Conservation (phyloP, 192 early-diverging fungal species). For the Polychytrium aggregatum region DNA sequence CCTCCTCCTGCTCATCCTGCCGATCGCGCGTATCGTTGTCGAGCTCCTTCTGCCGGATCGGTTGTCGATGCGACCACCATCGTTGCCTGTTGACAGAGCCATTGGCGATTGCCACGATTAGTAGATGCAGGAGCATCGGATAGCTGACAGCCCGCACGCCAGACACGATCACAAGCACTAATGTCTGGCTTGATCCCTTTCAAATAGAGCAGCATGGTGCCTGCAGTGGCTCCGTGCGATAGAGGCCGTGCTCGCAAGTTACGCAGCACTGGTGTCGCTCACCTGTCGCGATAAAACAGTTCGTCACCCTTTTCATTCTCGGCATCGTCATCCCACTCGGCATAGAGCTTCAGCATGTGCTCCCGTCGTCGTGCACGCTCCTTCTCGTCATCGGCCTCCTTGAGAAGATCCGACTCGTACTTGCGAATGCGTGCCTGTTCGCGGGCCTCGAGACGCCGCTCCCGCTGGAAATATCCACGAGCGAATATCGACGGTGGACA, state of each 20-base stretch:
- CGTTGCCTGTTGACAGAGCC: conserved; percentile 4
- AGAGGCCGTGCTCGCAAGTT: background rate
- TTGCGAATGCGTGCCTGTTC: conserved; percentile 27
- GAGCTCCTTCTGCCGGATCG: conserved; percentile 5
- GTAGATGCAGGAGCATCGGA: no score
- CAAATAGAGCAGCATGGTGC: no score
- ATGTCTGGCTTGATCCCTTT: no score
- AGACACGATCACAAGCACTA: conserved; percentile 2
- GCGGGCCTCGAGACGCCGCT: conserved; percentile 50
- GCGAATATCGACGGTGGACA: background rate
- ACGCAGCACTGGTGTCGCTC: conserved; percentile 4
- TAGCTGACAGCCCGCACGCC: conserved; percentile 10
- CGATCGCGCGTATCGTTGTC: conserved; percentile 36
- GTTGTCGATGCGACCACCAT: conserved; percentile 15
- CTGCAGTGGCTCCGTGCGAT: background rate
- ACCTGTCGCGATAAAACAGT: conserved; percentile 72
- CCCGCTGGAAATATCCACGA: conserved; percentile 32
- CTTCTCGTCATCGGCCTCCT: conserved; percentile 34
- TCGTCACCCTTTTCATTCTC: conserved; percentile 48
- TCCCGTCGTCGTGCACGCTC: conserved; percentile 30
- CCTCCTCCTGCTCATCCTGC: conserved; percentile 36
- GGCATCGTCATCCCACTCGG: conserved; percentile 64
- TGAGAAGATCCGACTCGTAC: conserved; percentile 14
- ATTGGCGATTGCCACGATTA: conserved; percentile 1
- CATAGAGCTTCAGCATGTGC: conserved; percentile 26